A percentile compares a stretch with the other conserved stretches of the same genome.
Evolutionary conservation across 2,329 filamentous ascomycete genomes (phyloP).

Genomic region (Domatiomyces catenatus): DNA sequence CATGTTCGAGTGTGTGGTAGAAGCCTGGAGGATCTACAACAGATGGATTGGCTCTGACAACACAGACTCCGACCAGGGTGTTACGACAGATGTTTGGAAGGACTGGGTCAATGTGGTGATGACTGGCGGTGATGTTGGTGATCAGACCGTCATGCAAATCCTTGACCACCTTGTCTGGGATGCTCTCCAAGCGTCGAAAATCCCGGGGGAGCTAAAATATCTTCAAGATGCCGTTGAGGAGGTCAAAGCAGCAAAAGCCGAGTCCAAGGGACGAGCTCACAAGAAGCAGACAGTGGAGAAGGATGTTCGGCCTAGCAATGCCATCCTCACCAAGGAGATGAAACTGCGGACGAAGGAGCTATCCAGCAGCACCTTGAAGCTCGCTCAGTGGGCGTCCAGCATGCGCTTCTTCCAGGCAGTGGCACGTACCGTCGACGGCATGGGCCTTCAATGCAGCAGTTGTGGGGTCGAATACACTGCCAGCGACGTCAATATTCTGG

Average conservation of each 20-base stretch:
- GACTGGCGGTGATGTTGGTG: not conserved
- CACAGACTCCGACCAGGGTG: not conserved
- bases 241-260: not conserved
- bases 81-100: not conserved
- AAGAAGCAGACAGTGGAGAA: not conserved
- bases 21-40: not conserved
- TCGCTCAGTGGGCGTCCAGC: not conserved
- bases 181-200: not conserved
- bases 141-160: slow-evolving; percentile 2
- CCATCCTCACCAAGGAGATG: slow-evolving; percentile 3
- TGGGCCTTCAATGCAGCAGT: not conserved
- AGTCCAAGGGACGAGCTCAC: not conserved
- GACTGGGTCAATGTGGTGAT: not conserved
- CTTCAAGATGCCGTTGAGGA: not conserved
- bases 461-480: not conserved
- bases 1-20: not conserved
- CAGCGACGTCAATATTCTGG: slow-evolving; percentile 25
- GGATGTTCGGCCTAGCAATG: not conserved
- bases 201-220: not conserved
- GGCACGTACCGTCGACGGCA: not conserved
- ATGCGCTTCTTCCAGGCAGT: not conserved
- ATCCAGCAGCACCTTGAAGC: not conserved
- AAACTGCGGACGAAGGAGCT: slow-evolving; percentile 1
- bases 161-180: slow-evolving; percentile 4
- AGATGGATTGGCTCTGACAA: not conserved